Base-by-base conservation (phyloP, 148 eudicot species). In the Rhododendron molle region DNA sequence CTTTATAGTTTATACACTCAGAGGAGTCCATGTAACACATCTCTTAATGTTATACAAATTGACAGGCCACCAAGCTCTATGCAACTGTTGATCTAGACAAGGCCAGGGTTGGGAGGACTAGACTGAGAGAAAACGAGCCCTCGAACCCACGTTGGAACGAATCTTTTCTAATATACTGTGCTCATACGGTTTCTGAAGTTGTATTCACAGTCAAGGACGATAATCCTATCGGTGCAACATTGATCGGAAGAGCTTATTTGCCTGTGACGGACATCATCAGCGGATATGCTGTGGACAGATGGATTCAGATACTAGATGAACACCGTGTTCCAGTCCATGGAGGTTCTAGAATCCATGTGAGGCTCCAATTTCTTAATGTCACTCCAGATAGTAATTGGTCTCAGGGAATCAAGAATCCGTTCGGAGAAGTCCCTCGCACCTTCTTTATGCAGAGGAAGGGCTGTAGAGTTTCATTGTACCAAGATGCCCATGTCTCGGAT, bases 401-500 rank as follows among this genome's bases (percentile, higher is more conserved):
- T 46, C 49, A 81, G 49, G 91, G 91, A 3, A 76, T 90, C 28
- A 79, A 60, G 69, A 86, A 84, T 62, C 65, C 77, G 23, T 88
- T 81, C 23, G 89, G 85, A 1, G 91, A 90, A 16, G 90, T 90
- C 5, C 91, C 91, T 28, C 85, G 28, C 83, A 86, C 91, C n/a
- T 90, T 88, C 80, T 90, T 90, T 82, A 58, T 58, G 16, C 91
- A 90, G 76, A 84, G 91, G 58, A 52, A 40, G 20, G 90, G 88
- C 54, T 84, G 86, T 47, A 88, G 76, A 52, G 90, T 90, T 65
- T 82, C 89, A 4, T 85, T 90, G 28, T 90, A 88, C 36, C 91
- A 90, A 73, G 91, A 90, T 76, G 88, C 89, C 28, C 91, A 90
- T 80, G 83, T 86, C 15, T 90, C 89, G 13, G 85, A 86, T n/a